Base-by-base conservation (phyloP, 2,329 filamentous ascomycete genomes). In the Verticillium klebahnii region DNA sequence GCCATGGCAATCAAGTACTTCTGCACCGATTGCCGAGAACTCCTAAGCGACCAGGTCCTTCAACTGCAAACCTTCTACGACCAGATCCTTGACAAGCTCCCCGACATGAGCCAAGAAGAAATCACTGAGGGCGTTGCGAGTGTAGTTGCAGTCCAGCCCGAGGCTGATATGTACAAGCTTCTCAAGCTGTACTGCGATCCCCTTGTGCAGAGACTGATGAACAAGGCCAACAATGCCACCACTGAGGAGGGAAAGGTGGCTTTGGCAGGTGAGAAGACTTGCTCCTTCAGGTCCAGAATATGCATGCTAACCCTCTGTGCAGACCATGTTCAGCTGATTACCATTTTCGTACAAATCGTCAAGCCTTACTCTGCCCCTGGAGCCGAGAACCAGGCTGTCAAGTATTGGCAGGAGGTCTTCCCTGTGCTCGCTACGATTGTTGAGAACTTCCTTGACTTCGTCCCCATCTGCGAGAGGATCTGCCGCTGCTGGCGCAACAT, bases 401-500 rank as follows among this genome's bases (percentile, higher is more conserved):
- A 93, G 75, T 99, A 99, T 78, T 98, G 95, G 84, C 87, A 94
- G 69, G 93, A 98, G 73, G 90, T 97, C 23, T 92, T 98, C 74
- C 91, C 92, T 0, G 87, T 97, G 45, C 82, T 98, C 63, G 88
- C 91, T 9, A 92, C 90, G 8, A 91, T 99, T 63, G 84, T 96
- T 61, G 90, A 96, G 70, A 94, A 89, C 72, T 99, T 98, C 73
- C 85, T 93, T 64, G 81, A 85, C 68, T 97, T 93, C 68, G 84
- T 89, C 15, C 94, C 95, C 3, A 96, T 99, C 63, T 90, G 96
- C 67, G 95, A 99, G 79, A 85, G 94, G 52, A 87, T 99, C 31
- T 98, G 94, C 76, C 87, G 94, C 65, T 97, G 92, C 80, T 99
- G 94, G 93, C 87, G 96, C 65, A 91, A 94, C 73, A 97, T 98